These are phyloP conservation scores for Ettlia oleoabundans DNA, from an alignment of 139 green algal genomes.

Conservation along the genomic window DNA sequence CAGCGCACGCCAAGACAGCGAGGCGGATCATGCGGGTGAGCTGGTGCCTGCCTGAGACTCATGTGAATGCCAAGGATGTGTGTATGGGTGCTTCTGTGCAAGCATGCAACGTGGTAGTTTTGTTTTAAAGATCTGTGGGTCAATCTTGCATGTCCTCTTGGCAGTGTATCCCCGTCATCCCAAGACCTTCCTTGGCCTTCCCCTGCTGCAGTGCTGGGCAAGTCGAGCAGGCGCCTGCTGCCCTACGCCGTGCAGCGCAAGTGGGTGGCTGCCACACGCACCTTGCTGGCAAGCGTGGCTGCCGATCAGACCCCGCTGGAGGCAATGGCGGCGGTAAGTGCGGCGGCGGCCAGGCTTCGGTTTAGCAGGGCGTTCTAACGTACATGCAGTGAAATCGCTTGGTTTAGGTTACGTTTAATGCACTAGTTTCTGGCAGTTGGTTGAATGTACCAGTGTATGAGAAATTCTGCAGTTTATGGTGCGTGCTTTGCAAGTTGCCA, in stretches of 20 bases:
- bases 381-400: too few species aligned
- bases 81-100: background rate
- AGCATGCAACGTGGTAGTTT: background rate
- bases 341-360: background rate
- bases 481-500: too few species aligned
- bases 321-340: slow-evolving; percentile 30
- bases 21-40: too few species aligned
- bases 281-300: slow-evolving; percentile 29
- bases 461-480: too few species aligned
- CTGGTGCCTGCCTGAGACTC: background rate
- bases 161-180: background rate
- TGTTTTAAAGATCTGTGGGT: too few species aligned
- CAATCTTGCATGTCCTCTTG: background rate
- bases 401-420: too few species aligned
- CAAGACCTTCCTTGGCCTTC: background rate
- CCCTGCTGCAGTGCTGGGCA: slow-evolving; percentile 10
- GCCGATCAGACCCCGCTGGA: background rate
- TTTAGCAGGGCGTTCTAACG: too few species aligned
- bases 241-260: slow-evolving; percentile 35
- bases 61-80: too few species aligned
- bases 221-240: slow-evolving; percentile 38
- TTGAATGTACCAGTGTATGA: too few species aligned
- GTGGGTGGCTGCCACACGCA: slow-evolving; percentile 37
- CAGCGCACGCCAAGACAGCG: background rate
- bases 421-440: too few species aligned